These are phyloP conservation scores for Metschnikowia anglica DNA, from an alignment of 805 yeast genomes.

Conservation along the genomic window DNA sequence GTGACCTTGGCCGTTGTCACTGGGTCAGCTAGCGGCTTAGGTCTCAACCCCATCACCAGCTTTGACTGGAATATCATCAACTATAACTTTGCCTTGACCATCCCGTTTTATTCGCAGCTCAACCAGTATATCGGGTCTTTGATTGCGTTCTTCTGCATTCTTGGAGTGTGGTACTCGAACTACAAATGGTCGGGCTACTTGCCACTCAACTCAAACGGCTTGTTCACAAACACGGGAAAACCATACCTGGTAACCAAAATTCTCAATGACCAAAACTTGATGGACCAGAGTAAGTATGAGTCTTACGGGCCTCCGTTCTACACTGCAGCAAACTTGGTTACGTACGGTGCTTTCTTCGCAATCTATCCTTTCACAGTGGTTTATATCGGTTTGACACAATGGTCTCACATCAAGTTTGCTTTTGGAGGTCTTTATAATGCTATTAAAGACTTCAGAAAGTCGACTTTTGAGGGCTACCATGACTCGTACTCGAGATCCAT, in stretches of 20 bases:
- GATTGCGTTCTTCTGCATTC: conserved; percentile 25
- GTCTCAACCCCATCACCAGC: conserved; percentile 61
- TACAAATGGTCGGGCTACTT: conserved; percentile 30
- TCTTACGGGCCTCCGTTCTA: conserved; percentile 25
- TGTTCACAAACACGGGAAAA: conserved; percentile 29
- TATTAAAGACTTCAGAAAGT: conserved; percentile 21
- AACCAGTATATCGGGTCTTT: conserved; percentile 26
- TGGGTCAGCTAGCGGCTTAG: conserved; percentile 61
- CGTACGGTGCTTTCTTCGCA: conserved; percentile 26
- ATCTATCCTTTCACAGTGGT: conserved; percentile 27
- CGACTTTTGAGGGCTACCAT: conserved; percentile 32
- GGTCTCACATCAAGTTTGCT: conserved; percentile 17
- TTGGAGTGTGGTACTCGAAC: conserved; percentile 32
- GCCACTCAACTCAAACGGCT: conserved; percentile 25
- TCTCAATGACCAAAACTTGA: conserved; percentile 15
- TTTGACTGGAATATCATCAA: conserved; percentile 67
- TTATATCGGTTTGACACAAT: conserved; percentile 20
- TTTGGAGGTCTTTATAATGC: conserved; percentile 15
- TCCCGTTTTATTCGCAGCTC: conserved; percentile 29
- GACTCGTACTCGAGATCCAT: conserved; percentile 36
- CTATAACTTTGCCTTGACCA: conserved; percentile 53
- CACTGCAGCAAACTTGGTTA: conserved; percentile 24
- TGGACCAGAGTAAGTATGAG: conserved; percentile 22
- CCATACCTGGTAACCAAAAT: conserved; percentile 21
- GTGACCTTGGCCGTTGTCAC: conserved; percentile 60